Conservation (phyloP, 306 rosid species). For the Castanea crenata region DNA sequence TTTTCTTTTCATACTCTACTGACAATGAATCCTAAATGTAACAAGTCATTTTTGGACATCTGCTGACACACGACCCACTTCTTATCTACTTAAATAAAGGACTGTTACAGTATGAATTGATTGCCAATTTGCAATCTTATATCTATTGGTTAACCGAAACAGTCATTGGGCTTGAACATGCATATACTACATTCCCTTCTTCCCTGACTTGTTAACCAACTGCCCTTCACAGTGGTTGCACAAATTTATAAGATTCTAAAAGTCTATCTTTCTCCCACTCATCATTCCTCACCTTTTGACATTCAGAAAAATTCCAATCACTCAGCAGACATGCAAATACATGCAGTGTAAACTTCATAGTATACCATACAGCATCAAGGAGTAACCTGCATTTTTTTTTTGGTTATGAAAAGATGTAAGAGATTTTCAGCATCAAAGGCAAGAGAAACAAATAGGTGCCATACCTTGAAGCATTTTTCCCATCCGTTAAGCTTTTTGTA, state of each 20-base stretch:
- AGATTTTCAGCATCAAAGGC: background rate
- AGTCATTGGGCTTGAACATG: constrained; percentile 3
- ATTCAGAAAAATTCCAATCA: background rate
- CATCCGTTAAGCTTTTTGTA: constrained; percentile 24
- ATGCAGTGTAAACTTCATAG: constrained; percentile 5
- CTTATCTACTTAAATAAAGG: background rate
- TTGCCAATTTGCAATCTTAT: background rate
- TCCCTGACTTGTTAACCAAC: background rate
- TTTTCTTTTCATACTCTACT: background rate
- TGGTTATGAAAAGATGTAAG: background rate
- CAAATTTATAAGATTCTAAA: background rate
- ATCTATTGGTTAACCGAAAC: background rate
- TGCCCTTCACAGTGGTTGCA: background rate
- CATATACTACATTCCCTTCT: background rate
- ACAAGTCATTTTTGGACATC: background rate
- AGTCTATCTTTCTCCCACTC: background rate
- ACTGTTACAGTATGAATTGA: background rate
- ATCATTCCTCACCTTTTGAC: constrained; percentile 6
- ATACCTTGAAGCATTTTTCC: constrained; percentile 26
- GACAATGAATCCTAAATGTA: background rate
- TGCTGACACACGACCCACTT: background rate
- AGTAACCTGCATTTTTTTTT: background rate
- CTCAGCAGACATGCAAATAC: background rate
- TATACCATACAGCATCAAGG: background rate
- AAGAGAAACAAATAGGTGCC: background rate